Base-by-base conservation (phyloP, 352 stramenopile species). In the Phytophthora agathidicida region DNA sequence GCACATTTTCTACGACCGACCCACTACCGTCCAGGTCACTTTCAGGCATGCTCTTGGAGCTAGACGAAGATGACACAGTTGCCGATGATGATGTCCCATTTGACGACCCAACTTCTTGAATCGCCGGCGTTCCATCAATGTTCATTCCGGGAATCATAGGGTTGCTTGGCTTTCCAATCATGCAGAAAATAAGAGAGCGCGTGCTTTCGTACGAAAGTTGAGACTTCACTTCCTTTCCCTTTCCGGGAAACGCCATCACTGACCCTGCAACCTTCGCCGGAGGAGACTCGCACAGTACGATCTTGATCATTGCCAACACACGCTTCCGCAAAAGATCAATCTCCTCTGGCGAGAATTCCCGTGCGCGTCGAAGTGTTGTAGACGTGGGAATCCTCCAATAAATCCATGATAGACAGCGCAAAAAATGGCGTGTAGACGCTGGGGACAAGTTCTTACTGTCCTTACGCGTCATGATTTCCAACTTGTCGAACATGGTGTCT, bases 201-300 rank as follows among this genome's bases (percentile, higher is more conserved):
- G 83, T 92, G 47, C 78, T 90, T 55, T 93, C 85, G 31, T 90
- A 94, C 13, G 85, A 94, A 7, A 94, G 42, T 59, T 91, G 83
- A 19, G 80, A 86, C 60, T 91, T 87, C 3, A 79, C 62, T 35
- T 89, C 79, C 23, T 86, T 83, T 5, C 70, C 76, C 32, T 89
- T 89, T 13, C 55, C 48, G 8, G 79, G 68, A 30, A 78, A 75
- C 10, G 71, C 47, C 52, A 89, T 88, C 2, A 88, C 74, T 2
- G 82, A 86, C 0, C 73, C 78, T 36, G 67, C 55, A 16, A 65
- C 28, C 35, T 88, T 91, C 3, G 74, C 43, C 3, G 72, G 54
- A 30, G 86, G 72, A 6, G 85, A 80, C 59, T 94, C 83, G 41
- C 84, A 94, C 19, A 94, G 23, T 17, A 93, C 80, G 24, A 94